Percentiles rank a stretch among this genome's conserved stretches.
Conservation (phyloP, 345 rosid species). For the Linum tenue region DNA sequence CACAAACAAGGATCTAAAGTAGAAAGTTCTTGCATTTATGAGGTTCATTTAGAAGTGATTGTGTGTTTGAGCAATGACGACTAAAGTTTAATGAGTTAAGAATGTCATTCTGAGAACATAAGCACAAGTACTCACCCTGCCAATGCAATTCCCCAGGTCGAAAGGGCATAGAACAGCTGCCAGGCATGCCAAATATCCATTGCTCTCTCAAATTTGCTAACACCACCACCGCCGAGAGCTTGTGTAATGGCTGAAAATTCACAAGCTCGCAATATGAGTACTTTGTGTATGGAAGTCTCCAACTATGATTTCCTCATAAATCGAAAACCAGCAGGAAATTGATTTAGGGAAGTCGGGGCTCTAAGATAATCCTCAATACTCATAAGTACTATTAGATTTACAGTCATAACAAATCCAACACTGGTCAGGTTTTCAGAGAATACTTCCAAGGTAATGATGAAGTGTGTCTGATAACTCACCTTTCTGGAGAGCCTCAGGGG, state of each 20-base stretch:
- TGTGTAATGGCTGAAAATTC: conserved; percentile 50
- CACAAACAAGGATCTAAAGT: too few species aligned
- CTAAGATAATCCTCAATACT: neutral
- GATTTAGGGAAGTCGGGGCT: neutral
- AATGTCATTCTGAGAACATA: too few species aligned
- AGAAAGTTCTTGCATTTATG: too few species aligned
- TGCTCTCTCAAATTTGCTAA: conserved; percentile 61
- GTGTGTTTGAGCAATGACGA: neutral
- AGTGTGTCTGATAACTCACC: conserved; percentile 32
- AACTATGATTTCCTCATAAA: neutral
- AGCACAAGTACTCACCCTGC: conserved; percentile 46
- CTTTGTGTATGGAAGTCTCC: neutral
- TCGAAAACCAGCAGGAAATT: neutral
- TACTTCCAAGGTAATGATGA: neutral
- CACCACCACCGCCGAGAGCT: conserved; percentile 39
- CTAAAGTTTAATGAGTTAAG: neutral
- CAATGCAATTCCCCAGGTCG: conserved; percentile 85
- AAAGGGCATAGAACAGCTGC: conserved; percentile 57
- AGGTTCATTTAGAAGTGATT: neutral
- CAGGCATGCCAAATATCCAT: conserved; percentile 86
- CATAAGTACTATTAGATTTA: neutral
- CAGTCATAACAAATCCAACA: too few species aligned
- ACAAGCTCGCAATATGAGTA: conserved; percentile 2
- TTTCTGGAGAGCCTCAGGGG: conserved; percentile 80
- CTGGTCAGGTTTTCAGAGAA: neutral